Base-by-base conservation (phyloP, 768 basidiomycete genomes). In the Termitomyces bulborhizus region DNA sequence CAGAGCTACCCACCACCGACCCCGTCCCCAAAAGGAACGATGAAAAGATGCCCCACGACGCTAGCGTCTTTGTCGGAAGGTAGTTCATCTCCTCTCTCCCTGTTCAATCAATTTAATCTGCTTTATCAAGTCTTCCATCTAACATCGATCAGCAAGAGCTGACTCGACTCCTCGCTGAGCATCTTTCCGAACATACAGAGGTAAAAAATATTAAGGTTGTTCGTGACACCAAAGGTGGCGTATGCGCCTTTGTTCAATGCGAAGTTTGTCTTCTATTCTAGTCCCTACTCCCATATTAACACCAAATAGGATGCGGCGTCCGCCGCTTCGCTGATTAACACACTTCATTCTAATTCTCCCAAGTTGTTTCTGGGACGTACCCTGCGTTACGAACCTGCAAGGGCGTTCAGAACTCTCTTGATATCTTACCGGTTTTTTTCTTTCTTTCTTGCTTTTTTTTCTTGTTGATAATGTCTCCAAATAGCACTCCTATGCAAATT, bases 51-150 rank as follows among this genome's bases (percentile, higher is more conserved):
- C 78, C 81, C 53, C 86, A 90, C 66, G 85, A 91, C 60, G 83
- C 88, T 40, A 90, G 88, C 63, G 78, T 93, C 62, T 93, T 93
- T 68, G 85, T 92, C 57, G 90, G 91, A 68, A 90, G 89, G 90
- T 88, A 63, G 4, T 66, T 61, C 26, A 40, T 55, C 53, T 34
- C 44, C n/a, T 51, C 21, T 39, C 24, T 34, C 21, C 53, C 27
- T 49, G 18, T 50, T 42, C 50, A 51, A 13, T 37, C 18, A 37
- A 24, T 26, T 52, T 37, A 9, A 40, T 51, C 32, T 46, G 44
- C 18, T 51, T 16, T 16, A 6, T 37, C 15, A 56, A 92, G 90
- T 66, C 75, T 92, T 57, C 90, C 90, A 11, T 73, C 81, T 48
- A 79, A 82, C 60, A 75, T 90, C 34, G 85, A 88, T 53, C 81